Percentiles rank a stretch among this genome's conserved stretches.
Evolutionary conservation across 2,329 filamentous ascomycete species (phyloP).

Genomic region (Penicillium sp.): DNA sequence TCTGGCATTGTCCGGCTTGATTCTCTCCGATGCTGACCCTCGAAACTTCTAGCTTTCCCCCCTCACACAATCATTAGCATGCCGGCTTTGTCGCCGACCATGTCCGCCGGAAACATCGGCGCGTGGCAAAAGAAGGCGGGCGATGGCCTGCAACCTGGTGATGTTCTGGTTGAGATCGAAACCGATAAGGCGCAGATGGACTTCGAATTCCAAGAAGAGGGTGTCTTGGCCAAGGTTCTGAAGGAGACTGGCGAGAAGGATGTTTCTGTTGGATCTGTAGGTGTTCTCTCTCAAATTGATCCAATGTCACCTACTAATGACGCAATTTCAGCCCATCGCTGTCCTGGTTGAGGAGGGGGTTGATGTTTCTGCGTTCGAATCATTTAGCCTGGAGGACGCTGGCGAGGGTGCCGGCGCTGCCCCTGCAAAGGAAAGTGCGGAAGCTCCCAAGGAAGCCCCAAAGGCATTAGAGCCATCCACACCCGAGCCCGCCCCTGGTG

Average conservation of each 20-base stretch:
- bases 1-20: conserved; percentile 1
- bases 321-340: conserved; percentile 77
- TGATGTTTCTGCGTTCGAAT: conserved; percentile 86
- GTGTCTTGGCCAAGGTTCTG: conserved; percentile 90
- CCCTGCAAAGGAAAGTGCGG: conserved; percentile 59
- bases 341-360: conserved; percentile 89
- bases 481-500: conserved; percentile 53
- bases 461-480: conserved; percentile 64
- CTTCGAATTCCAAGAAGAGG: conserved; percentile 99
- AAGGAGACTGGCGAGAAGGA: conserved; percentile 95
- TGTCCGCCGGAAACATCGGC: conserved; percentile 96
- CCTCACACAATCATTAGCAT: conserved; percentile 95
- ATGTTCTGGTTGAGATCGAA: conserved; percentile 97
- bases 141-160: conserved; percentile 83
- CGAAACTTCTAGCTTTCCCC: conserved; percentile 73
- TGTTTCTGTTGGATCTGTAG: conserved; percentile 88
- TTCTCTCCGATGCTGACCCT: conserved; percentile 24
- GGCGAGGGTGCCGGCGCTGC: conserved; percentile 73
- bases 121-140: conserved; percentile 97
- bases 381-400: conserved; percentile 86
- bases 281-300: conserved; percentile 46
- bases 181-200: conserved; percentile 99
- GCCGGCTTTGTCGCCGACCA: conserved; percentile 96
- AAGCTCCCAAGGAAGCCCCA: conserved; percentile 27
- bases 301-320: conserved; percentile 28